A percentile compares a stretch with the other conserved stretches of the same genome.
These are phyloP conservation scores for Beta lomatogona DNA, from an alignment of 179 eudicot species.

Conservation along the genomic window DNA sequence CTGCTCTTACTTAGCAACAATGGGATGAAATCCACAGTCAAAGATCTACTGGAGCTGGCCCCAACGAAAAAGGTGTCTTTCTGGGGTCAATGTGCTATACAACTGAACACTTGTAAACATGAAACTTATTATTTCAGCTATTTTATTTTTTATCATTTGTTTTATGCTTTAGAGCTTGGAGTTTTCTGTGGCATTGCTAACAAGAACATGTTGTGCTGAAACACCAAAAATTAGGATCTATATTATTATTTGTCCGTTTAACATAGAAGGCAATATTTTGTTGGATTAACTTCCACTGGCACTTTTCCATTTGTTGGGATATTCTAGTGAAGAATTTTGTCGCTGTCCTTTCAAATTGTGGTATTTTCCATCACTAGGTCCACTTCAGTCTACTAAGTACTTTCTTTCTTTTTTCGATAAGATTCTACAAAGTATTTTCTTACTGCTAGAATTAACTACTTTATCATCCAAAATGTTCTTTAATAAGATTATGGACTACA, in stretches of 20 bases:
- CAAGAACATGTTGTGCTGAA: background rate
- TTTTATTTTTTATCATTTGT: background rate
- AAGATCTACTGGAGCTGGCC: conserved; percentile 90
- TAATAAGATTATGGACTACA: too few species aligned
- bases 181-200: background rate
- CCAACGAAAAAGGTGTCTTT: conserved; percentile 78
- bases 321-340: background rate
- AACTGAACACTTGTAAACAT: background rate
- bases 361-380: background rate
- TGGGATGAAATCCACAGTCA: conserved; percentile 86
- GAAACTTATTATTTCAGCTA: background rate
- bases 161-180: background rate
- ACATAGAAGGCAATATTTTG: background rate
- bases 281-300: background rate
- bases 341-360: background rate
- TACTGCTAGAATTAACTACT: background rate
- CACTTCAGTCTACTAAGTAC: background rate
- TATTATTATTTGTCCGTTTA: background rate
- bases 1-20: conserved; percentile 78
- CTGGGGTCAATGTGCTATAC: background rate
- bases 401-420: background rate
- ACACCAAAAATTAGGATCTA: background rate
- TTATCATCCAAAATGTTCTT: background rate
- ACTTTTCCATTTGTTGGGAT: background rate
- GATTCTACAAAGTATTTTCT: background rate